phyloP scores from a whole-genome alignment of 345 rosid species.

The Melaleuca alternifolia region DNA sequence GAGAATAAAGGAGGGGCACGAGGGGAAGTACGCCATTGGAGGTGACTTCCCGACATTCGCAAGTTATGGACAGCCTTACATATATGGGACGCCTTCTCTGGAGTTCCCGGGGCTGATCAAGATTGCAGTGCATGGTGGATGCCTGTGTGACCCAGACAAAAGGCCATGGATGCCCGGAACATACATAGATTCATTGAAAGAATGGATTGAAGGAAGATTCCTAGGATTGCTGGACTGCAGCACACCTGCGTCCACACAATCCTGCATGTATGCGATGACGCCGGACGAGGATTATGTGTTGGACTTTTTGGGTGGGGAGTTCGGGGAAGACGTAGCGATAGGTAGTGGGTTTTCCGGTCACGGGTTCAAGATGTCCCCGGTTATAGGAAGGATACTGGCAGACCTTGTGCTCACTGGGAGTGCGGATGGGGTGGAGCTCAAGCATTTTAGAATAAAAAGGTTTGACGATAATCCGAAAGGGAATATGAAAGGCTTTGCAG shows the following conservation, averaged over 20 bases:
- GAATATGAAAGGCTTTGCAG: slow-evolving; percentile 38
- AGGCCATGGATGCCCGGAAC: slow-evolving; percentile 68
- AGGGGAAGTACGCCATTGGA: slow-evolving; percentile 24
- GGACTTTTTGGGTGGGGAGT: slow-evolving; percentile 72
- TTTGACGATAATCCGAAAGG: slow-evolving; percentile 46
- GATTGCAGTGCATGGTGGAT: slow-evolving; percentile 56
- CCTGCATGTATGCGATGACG: slow-evolving; percentile 75
- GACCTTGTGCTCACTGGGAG: slow-evolving; percentile 50
- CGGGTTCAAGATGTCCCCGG: slow-evolving; percentile 89
- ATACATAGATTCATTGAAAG: slow-evolving; percentile 23
- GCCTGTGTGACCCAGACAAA: slow-evolving; percentile 64
- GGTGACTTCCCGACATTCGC: slow-evolving; percentile 60
- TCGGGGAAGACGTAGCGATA: slow-evolving; percentile 60
- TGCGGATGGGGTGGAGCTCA: slow-evolving; percentile 42
- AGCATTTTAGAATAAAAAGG: slow-evolving; percentile 43
- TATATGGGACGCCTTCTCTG: slow-evolving; percentile 76
- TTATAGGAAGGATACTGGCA: slow-evolving; percentile 59
- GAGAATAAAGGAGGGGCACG: slow-evolving; percentile 69
- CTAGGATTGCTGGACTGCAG: slow-evolving; percentile 44
- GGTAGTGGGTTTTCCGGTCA: slow-evolving; percentile 90
- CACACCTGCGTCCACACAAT: slow-evolving; percentile 43
- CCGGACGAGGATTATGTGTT: slow-evolving; percentile 86
- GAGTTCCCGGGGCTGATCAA: slow-evolving; percentile 85
- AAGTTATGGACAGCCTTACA: slow-evolving; percentile 44
- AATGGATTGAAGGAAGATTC: slow-evolving; percentile 57